phyloP scores from a whole-genome alignment of 2,329 filamentous ascomycete genomes.

The Mariannaea elegans region DNA sequence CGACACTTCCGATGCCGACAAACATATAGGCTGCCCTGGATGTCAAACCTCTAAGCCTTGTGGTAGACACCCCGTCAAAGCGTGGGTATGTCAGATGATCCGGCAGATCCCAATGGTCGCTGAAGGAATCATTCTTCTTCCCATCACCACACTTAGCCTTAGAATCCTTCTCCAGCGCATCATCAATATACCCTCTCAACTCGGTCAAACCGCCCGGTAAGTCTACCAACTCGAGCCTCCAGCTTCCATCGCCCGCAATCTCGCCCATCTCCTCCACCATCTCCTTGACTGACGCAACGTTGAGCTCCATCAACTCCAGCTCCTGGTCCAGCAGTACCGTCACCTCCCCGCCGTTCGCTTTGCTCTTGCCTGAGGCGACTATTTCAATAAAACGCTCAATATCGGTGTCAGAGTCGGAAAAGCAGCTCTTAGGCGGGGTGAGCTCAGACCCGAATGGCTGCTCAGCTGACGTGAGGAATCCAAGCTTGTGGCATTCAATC shows the following conservation, averaged over 20 bases:
- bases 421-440: slow-evolving; percentile 54
- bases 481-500: not conserved
- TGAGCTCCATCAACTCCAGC: slow-evolving; percentile 72
- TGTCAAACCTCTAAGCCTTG: no score
- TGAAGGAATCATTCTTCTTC: no score
- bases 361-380: slow-evolving; percentile 54
- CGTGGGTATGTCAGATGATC: no score
- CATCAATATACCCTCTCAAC: slow-evolving; percentile 74
- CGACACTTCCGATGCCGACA: no score
- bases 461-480: not conserved
- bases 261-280: slow-evolving; percentile 72
- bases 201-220: slow-evolving; percentile 65
- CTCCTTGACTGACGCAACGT: slow-evolving; percentile 72
- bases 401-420: slow-evolving; percentile 36
- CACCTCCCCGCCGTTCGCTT: slow-evolving; percentile 69
- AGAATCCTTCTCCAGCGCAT: no score
- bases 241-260: slow-evolving; percentile 76
- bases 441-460: slow-evolving; percentile 47
- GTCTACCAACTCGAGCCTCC: slow-evolving; percentile 84
- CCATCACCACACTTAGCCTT: no score
- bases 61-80: no score
- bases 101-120: not conserved
- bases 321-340: slow-evolving; percentile 71
- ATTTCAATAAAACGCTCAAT: slow-evolving; percentile 50
- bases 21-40: no score